Conservation (phyloP, 768 basidiomycete species). For the Guyanaporus albipodus region DNA sequence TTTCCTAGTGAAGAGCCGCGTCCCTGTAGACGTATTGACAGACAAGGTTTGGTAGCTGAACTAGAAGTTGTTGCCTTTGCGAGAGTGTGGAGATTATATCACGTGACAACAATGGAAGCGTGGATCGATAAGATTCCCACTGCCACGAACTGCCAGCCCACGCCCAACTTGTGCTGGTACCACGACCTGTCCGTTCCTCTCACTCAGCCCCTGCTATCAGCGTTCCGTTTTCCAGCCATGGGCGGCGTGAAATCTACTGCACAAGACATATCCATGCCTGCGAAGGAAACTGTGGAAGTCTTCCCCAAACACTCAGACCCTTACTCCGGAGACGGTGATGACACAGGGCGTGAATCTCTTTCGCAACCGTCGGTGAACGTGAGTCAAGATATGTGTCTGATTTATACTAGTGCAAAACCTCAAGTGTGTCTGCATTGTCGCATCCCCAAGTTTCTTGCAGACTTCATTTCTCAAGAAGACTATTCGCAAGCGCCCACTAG, state of each 20-base stretch:
- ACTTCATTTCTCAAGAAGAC: slow-evolving; percentile 5
- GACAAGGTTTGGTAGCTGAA: no score
- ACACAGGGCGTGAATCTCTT: slow-evolving; percentile 17
- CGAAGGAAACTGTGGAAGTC: slow-evolving; percentile 1
- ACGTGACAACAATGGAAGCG: slow-evolving; percentile 14
- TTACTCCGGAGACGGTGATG: slow-evolving; percentile 6
- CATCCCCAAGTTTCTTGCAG: slow-evolving; percentile 19
- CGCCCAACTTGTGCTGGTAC: slow-evolving; percentile 22
- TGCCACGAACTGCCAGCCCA: slow-evolving; percentile 7
- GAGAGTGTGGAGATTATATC: slow-evolving; percentile 2
- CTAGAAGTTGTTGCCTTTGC: no score
- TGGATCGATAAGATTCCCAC: slow-evolving; percentile 27
- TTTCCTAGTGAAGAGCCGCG: slow-evolving; percentile 20
- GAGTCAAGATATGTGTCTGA: slow-evolving; percentile 35
- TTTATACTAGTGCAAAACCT: slow-evolving; percentile 25
- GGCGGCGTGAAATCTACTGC: slow-evolving; percentile 8
- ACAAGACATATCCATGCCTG: slow-evolving; percentile 4
- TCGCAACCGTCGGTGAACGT: slow-evolving; percentile 30
- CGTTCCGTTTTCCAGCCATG: slow-evolving; percentile 7
- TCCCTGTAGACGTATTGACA: background rate
- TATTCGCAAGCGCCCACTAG: slow-evolving; percentile 17
- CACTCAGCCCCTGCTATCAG: background rate
- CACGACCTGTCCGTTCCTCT: slow-evolving; percentile 21
- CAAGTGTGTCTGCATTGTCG: slow-evolving; percentile 31
- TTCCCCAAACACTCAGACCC: background rate